Conservation (phyloP, 192 early-diverging fungal genomes). For the Geranomyces michiganensis region DNA sequence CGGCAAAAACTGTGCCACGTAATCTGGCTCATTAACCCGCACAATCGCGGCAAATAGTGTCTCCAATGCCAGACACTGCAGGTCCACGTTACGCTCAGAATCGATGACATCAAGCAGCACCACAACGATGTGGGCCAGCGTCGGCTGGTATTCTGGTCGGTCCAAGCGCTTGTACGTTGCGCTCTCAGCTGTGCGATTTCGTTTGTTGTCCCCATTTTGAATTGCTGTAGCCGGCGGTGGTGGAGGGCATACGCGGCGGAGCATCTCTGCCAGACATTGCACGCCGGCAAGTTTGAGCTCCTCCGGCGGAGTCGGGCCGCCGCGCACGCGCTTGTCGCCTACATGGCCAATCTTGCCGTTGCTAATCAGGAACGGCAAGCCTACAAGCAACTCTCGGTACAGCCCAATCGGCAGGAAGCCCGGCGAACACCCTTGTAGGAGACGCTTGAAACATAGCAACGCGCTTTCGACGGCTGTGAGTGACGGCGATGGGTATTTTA, state of each 20-base stretch:
- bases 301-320: constrained; percentile 6
- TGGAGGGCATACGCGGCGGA: constrained; percentile 8
- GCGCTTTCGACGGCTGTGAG: constrained; percentile 13
- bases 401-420: constrained; percentile 16
- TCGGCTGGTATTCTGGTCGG: constrained; percentile 25
- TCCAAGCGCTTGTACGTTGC: background rate
- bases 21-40: constrained; percentile 11
- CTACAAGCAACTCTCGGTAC: constrained; percentile 29
- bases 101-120: constrained; percentile 29
- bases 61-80: constrained; percentile 3
- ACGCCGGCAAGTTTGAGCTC: constrained; percentile 23
- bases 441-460: background rate
- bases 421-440: constrained; percentile 10
- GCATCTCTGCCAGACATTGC: constrained; percentile 6
- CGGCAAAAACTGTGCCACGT: constrained; percentile 29
- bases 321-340: background rate
- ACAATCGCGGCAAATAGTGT: background rate
- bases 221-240: no score
- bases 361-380: constrained; percentile 22
- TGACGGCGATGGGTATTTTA: constrained; percentile 20
- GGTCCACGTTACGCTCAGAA: constrained; percentile 12
- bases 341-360: background rate
- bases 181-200: background rate
- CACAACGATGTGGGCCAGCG: constrained; percentile 27
- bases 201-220: background rate